These are phyloP conservation scores for Clonostachys chloroleuca DNA, from an alignment of 2,329 filamentous ascomycete genomes.

Conservation along the genomic window DNA sequence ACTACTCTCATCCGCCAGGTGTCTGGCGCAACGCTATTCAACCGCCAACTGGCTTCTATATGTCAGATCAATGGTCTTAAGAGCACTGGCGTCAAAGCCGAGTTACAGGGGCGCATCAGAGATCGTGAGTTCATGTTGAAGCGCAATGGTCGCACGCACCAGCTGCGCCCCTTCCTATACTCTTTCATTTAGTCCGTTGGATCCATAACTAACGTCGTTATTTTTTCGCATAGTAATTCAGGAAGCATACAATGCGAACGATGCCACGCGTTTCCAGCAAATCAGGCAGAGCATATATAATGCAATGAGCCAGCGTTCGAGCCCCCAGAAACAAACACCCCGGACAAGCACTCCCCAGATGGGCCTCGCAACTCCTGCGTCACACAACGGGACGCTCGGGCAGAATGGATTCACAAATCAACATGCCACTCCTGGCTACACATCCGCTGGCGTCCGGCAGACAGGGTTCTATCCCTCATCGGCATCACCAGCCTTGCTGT, in stretches of 20 bases:
- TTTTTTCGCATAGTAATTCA: conserved; percentile 33
- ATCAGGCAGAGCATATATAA: conserved; percentile 35
- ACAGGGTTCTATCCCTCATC: neutral
- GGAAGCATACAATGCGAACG: conserved; percentile 25
- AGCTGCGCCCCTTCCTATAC: neutral
- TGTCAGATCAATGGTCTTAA: conserved; percentile 70
- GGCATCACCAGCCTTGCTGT: conserved; percentile 14
- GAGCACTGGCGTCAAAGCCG: conserved; percentile 80
- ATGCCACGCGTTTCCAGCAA: conserved; percentile 34
- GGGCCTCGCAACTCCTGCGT: neutral
- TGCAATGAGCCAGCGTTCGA: conserved; percentile 18
- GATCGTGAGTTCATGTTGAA: conserved; percentile 55
- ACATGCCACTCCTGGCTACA: neutral
- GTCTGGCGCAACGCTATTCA: conserved; percentile 39
- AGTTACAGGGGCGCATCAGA: conserved; percentile 74
- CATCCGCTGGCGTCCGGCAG: no score
- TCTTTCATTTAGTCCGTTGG: neutral
- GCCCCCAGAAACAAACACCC: conserved; percentile 10
- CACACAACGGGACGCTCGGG: neutral
- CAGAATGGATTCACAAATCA: neutral
- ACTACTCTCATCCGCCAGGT: conserved; percentile 37
- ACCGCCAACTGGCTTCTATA: conserved; percentile 69
- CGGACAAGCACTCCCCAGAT: neutral
- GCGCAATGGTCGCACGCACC: neutral
- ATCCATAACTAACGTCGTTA: neutral